Percentiles rank a stretch among this genome's conserved stretches.
phyloP scores from a whole-genome alignment of 2,329 filamentous ascomycete species.

The Rhynchosporium graminicola region DNA sequence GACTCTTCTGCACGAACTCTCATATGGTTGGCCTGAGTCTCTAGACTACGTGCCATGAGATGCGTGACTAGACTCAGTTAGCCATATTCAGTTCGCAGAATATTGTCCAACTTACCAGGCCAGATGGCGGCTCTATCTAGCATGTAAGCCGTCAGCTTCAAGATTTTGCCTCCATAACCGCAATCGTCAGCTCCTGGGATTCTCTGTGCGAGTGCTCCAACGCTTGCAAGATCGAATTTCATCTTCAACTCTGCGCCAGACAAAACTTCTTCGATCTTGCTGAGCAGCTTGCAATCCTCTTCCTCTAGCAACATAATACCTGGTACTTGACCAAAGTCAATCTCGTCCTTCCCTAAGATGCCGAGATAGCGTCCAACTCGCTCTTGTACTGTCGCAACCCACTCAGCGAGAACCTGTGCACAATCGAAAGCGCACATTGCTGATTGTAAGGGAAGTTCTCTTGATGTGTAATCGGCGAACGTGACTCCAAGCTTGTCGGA shows the following conservation, averaged over 20 bases:
- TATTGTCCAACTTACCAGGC: constrained; percentile 65
- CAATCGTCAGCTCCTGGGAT: constrained; percentile 62
- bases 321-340: constrained; percentile 78
- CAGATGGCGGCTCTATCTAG: constrained; percentile 88
- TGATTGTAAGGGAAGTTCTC: constrained; percentile 85
- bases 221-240: constrained; percentile 57
- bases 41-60: constrained; percentile 66
- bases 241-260: constrained; percentile 78
- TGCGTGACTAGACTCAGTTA: constrained; percentile 57
- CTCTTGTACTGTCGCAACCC: constrained; percentile 90
- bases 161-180: constrained; percentile 81
- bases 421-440: constrained; percentile 94
- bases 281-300: constrained; percentile 82
- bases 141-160: constrained; percentile 83
- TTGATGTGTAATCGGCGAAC: constrained; percentile 79
- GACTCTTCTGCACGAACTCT: constrained; percentile 56
- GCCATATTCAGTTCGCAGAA: neutral
- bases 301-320: constrained; percentile 89
- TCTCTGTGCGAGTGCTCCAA: constrained; percentile 53
- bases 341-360: constrained; percentile 78
- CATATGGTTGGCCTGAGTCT: constrained; percentile 64
- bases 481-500: constrained; percentile 83
- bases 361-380: constrained; percentile 89
- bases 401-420: constrained; percentile 90
- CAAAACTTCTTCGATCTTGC: constrained; percentile 80